A percentile compares a stretch with the other conserved stretches of the same genome.
These are phyloP conservation scores for Ambrosiella xylebori DNA, from an alignment of 2,329 filamentous ascomycete genomes.

Conservation along the genomic window DNA sequence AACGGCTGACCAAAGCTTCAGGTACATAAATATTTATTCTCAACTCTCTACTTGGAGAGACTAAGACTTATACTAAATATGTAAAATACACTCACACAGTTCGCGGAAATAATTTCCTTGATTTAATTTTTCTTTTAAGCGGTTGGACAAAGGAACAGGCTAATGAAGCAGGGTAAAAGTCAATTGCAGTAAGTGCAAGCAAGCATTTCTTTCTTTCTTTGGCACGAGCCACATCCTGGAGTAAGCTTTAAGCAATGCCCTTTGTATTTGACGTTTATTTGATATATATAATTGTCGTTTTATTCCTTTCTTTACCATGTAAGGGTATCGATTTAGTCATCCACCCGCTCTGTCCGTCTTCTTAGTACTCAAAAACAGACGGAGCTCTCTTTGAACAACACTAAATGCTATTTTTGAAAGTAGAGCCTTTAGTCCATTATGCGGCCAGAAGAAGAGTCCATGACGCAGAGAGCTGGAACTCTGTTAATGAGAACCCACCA, in stretches of 20 bases:
- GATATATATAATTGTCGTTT: not conserved
- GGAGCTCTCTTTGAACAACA: no score
- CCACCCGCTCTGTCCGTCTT: not conserved
- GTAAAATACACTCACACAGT: not conserved
- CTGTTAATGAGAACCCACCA: no score
- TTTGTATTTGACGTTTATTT: not conserved
- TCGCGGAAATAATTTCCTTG: not conserved
- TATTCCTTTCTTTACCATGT: not conserved
- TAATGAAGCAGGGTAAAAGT: not conserved
- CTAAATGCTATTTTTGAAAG: no score
- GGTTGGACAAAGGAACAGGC: not conserved
- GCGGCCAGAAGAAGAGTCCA: no score
- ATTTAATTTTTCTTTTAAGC: not conserved
- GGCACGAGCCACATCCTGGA: not conserved
- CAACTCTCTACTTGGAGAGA: not conserved
- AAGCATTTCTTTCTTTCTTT: not conserved
- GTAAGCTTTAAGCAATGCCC: not conserved
- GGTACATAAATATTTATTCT: not conserved
- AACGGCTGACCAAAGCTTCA: slow-evolving; percentile 1
- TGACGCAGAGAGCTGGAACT: no score
- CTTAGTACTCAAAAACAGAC: no score
- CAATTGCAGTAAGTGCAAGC: not conserved
- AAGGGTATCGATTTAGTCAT: not conserved
- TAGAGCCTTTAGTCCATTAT: no score
- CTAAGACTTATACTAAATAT: not conserved